phyloP scores from a whole-genome alignment of 192 early-diverging fungal species.

The Coemansia sp. region DNA sequence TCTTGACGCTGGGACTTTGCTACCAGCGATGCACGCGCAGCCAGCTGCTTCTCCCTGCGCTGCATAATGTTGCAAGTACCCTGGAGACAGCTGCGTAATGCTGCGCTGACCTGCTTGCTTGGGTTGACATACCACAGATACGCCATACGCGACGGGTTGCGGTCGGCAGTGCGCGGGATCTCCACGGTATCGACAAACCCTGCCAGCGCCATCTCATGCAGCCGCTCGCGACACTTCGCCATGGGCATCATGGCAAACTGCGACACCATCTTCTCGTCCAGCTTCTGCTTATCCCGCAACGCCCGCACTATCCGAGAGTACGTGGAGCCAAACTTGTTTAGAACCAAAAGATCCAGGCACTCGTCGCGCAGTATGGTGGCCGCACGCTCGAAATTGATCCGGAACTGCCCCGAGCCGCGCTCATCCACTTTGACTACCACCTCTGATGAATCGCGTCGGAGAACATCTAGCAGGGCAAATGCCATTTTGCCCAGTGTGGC shows the following conservation, averaged over 20 bases:
- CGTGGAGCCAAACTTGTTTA: slow-evolving; percentile 59
- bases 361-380: slow-evolving; percentile 56
- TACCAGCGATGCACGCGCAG: slow-evolving; percentile 52
- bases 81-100: slow-evolving; percentile 57
- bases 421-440: slow-evolving; percentile 60
- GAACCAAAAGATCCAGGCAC: slow-evolving; percentile 57
- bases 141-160: slow-evolving; percentile 70
- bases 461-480: slow-evolving; percentile 60
- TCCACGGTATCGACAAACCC: slow-evolving; percentile 59
- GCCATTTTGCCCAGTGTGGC: slow-evolving; percentile 40
- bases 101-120: slow-evolving; percentile 49
- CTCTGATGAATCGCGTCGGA: slow-evolving; percentile 55
- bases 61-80: slow-evolving; percentile 59
- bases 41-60: slow-evolving; percentile 53
- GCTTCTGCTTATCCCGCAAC: slow-evolving; percentile 67
- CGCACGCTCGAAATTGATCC: slow-evolving; percentile 59
- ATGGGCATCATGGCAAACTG: slow-evolving; percentile 67
- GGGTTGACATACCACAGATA: slow-evolving; percentile 67
- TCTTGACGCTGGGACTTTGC: slow-evolving; percentile 67
- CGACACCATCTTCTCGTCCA: slow-evolving; percentile 70
- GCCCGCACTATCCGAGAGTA: slow-evolving; percentile 64
- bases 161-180: slow-evolving; percentile 69
- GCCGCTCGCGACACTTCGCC: slow-evolving; percentile 60
- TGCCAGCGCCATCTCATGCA: slow-evolving; percentile 56
- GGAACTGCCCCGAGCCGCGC: slow-evolving; percentile 59